Evolutionary conservation across 768 basidiomycete species (phyloP), one percentile per base, ranked within the genome.

Genomic region (Chiua virens): DNA sequence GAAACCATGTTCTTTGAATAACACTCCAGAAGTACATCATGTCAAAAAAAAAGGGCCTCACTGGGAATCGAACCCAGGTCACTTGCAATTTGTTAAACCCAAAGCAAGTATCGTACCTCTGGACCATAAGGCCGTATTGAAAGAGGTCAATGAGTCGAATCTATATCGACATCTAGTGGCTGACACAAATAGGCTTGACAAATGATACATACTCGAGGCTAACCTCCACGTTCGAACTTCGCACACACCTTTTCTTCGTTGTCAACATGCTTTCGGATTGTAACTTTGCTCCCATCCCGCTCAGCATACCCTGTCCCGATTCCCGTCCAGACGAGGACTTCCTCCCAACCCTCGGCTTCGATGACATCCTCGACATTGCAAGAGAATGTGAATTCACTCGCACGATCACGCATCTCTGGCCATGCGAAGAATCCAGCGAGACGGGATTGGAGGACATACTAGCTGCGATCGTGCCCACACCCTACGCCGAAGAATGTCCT

Each of bases 51-150:
- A 0, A 0, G 70, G 69, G 71, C 71, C 67, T 69, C 59, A 58
- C 70, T 66, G 71, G 65, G 69, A 72, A 67, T 71, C 65, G 71
- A 71, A 71, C 69, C 68, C 68, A 73, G 67, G 68, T 58, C 70
- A 71, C 68, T 71, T 67, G 65, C 60, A 67, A 8, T 65, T 60
- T 34, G 49, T 15, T 30, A 0, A n/a, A 37, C 67, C 67, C 67
- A 68, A 69, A 71, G 67, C 69, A 68, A 70, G 63, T 68, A 66
- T 66, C 66, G 69, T 69, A 69, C 68, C 70, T 71, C 68, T 70
- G 55, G 69, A 68, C 69, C 55, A 69, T 55, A 64, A 63, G 66
- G 68, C 66, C 60, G 32, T 42, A 34, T 20, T 3, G 3, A 3
- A 1, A n/a, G 3, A 6, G 1, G 0, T 5, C 17, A 17, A 15